Base-by-base conservation (phyloP, 768 basidiomycete species). In the Lyophyllum semitale region DNA sequence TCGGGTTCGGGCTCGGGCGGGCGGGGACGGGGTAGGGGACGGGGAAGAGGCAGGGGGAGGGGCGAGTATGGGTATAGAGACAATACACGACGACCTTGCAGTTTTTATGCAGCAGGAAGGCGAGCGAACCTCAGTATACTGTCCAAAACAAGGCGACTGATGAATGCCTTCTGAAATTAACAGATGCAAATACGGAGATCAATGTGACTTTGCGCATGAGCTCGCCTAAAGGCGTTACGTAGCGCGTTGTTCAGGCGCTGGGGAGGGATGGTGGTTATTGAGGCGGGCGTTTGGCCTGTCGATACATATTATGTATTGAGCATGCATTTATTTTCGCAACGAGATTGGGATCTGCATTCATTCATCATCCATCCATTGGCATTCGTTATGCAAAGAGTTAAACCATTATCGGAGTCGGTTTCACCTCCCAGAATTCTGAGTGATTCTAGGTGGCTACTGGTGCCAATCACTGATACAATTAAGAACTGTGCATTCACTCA, bases 91-190 rank as follows among this genome's bases (percentile, higher is more conserved):
- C 85, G 83, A 85, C 86, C 88, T 75, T 93, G 91, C 88, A 88
- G 80, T 82, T 93, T 92, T 80, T 92, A 85, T 83, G 83, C 84
- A 77, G 82, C 85, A 84, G 91, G 90, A 90, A 92, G 90, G 91
- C 88, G 85, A 92, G 91, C 88, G 68, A 78, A 78, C 72, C 71
- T 48, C 37, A 45, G 70, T 60, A 68, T 68, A 64, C 64, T 66
- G 59, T 70, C 66, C 67, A 67, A 72, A 70, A 66, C 68, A 71
- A 73, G 68, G 69, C 63, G 55, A 68, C 74, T 79, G 70, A 76
- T 75, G 62, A n/a, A 67, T 62, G 57, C 63, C 71, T 66, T 78
- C 73, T 72, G 73, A 73, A 71, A 77, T 77, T 74, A 75, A 78
- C 82, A 93, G 91, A 84, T 93, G 91, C 83, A 85, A 83, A 80